Evolutionary conservation across 73 alveolate species (phyloP).

Genomic region (Paramecium caudatum): DNA sequence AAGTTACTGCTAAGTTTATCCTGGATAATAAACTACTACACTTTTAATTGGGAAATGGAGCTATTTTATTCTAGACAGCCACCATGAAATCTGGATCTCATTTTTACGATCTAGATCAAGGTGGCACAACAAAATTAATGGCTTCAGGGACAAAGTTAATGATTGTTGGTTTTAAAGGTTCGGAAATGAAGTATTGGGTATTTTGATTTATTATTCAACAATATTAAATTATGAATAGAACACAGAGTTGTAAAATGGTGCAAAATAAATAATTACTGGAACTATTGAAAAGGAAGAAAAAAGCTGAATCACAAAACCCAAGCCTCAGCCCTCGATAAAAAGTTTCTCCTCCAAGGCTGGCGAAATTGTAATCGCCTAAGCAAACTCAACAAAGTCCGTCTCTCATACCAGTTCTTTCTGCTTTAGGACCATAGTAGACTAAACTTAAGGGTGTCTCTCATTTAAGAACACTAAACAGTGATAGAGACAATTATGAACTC

Average conservation of each 20-base stretch:
- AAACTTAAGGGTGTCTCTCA: conserved; percentile 16
- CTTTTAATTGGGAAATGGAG: background rate
- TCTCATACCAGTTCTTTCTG: background rate
- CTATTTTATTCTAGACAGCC: conserved; percentile 1
- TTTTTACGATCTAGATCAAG: background rate
- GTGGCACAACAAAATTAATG: background rate
- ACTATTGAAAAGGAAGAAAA: conserved; percentile 40
- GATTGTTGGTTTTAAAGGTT: background rate
- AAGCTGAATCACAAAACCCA: conserved; percentile 44
- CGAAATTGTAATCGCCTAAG: background rate
- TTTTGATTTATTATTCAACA: background rate
- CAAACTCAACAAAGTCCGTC: background rate
- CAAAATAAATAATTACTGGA: conserved; percentile 1
- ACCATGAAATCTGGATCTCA: background rate
- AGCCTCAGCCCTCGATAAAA: background rate
- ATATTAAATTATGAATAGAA: background rate
- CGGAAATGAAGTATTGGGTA: background rate
- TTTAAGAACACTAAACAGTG: conserved; percentile 45
- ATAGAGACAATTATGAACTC: conserved; percentile 51
- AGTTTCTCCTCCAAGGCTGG: conserved; percentile 25
- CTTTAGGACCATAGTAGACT: no score
- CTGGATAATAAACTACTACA: background rate
- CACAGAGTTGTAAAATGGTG: conserved; percentile 46
- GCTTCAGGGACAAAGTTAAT: background rate
- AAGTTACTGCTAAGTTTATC: background rate